Base-by-base conservation (phyloP, 1,139 yeast genomes). In the Taphrina communis region DNA sequence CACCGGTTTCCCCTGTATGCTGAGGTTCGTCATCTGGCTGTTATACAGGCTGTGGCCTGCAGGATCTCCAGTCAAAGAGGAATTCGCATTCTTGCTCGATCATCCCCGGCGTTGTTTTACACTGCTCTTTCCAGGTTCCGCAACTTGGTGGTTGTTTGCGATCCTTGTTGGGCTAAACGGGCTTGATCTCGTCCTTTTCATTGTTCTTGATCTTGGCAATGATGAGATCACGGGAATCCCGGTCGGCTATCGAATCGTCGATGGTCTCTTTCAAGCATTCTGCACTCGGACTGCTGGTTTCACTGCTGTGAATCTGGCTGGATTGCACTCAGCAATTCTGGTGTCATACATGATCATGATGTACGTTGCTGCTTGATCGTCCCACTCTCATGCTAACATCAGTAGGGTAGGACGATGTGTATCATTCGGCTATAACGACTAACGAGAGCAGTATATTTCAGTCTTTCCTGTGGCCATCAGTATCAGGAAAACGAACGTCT, bases 91-190 rank as follows among this genome's bases (percentile, higher is more conserved):
- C 75, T 78, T 94, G 69, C 81, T 94, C 63, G 98, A 93, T 74
- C 99, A 94, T 76, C 99, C 99, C 0, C 87, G 99, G 75, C 89
- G 99, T 75, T 94, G 99, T 77, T 94, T 94, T 76, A 93, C 98
- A 0, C 80, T 94, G 71, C 80, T 95, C 68, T 94, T 94, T 76
- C 99, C 99, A 0, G 84, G 94, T 1, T 86, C 88, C 0, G 96
- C 98, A 2, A 94, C 99, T 0, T 92, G 97, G 97, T 91, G 97
- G 97, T 82, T 94, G 60, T 82, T 91, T 69, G 82, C 86, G 69
- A 89, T 92, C 36, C 82, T 94, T 71, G 83, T 93, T 12, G 83
- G 83, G 0, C 79, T 94, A 73, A 93, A 94, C 76, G 85, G 83
- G 0, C 83, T 89, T 19, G 99, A 94, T 79, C 82, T 92, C 80